Evolutionary conservation across 1,284 basidiomycete species (phyloP).

Genomic region (Malassezia japonica): DNA sequence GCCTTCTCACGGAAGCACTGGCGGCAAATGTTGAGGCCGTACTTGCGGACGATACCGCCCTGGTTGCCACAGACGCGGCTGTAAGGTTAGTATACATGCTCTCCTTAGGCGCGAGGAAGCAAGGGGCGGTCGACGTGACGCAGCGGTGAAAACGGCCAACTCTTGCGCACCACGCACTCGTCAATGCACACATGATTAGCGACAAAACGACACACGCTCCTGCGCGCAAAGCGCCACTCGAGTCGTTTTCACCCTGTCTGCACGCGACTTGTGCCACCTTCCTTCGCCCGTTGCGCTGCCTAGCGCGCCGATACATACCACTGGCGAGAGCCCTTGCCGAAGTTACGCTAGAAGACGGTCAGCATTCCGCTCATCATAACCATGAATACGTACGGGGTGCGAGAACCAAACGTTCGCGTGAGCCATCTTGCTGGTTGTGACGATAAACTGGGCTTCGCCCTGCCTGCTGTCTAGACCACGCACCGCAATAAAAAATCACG

Average conservation of each 20-base stretch:
- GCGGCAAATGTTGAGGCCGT: constrained; percentile 48
- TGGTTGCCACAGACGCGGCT: constrained; percentile 48
- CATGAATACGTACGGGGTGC: constrained; percentile 27
- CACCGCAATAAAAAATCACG: constrained; percentile 4
- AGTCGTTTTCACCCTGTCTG: too few relatives aligned
- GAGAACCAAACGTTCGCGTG: constrained; percentile 45
- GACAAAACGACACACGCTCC: too few relatives aligned
- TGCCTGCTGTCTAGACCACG: too few relatives aligned
- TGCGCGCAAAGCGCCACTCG: too few relatives aligned
- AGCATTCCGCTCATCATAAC: not conserved
- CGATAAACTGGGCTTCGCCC: too few relatives aligned
- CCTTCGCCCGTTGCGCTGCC: too few relatives aligned
- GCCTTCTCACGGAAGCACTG: constrained; percentile 49
- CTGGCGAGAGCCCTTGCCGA: constrained; percentile 44
- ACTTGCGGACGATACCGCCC: constrained; percentile 48
- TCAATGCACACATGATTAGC: too few relatives aligned
- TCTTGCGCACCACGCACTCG: too few relatives aligned
- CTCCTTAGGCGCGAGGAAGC: too few relatives aligned
- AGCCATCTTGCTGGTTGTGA: constrained; percentile 37
- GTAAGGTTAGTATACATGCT: constrained; percentile 11
- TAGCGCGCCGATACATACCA: constrained; percentile 34
- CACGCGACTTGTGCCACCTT: too few relatives aligned
- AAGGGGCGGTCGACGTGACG: too few relatives aligned
- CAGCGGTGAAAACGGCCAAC: too few relatives aligned
- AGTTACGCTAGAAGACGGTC: constrained; percentile 23